These are phyloP conservation scores for Tuber microsphaerosporum DNA, from an alignment of 495 filamentous ascomycete genomes.

Conservation along the genomic window DNA sequence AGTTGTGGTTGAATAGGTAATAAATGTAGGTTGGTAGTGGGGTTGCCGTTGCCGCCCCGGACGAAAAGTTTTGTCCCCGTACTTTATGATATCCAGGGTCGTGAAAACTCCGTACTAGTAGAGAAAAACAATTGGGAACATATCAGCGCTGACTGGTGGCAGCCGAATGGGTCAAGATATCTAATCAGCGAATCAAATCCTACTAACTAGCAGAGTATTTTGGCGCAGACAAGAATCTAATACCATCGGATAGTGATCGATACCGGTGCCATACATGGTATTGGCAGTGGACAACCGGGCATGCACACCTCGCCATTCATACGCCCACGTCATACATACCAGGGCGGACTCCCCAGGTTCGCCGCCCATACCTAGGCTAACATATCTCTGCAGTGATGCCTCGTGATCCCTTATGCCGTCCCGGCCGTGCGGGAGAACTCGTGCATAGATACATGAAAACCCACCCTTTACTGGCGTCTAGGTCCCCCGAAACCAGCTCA, in stretches of 20 bases:
- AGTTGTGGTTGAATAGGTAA: too few relatives aligned
- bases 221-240: not conserved
- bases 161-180: too few relatives aligned
- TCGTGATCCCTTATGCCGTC: not conserved
- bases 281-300: not conserved
- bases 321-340: too few relatives aligned
- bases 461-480: not conserved
- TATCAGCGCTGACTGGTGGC: not conserved
- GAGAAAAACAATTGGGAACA: not conserved
- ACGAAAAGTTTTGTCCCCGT: too few relatives aligned
- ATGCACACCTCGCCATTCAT: not conserved
- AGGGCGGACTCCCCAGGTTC: not conserved
- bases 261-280: not conserved
- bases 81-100: not conserved
- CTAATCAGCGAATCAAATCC: not conserved
- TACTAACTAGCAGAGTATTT: not conserved
- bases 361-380: too few relatives aligned
- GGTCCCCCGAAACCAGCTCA: not conserved
- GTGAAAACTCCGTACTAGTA: not conserved
- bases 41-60: too few relatives aligned
- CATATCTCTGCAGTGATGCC: not conserved
- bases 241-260: not conserved
- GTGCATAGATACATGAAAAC: not conserved
- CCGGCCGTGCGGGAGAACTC: not conserved
- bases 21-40: too few relatives aligned